phyloP scores from a whole-genome alignment of 2,329 filamentous ascomycete genomes.

The Alternaria sp. region DNA sequence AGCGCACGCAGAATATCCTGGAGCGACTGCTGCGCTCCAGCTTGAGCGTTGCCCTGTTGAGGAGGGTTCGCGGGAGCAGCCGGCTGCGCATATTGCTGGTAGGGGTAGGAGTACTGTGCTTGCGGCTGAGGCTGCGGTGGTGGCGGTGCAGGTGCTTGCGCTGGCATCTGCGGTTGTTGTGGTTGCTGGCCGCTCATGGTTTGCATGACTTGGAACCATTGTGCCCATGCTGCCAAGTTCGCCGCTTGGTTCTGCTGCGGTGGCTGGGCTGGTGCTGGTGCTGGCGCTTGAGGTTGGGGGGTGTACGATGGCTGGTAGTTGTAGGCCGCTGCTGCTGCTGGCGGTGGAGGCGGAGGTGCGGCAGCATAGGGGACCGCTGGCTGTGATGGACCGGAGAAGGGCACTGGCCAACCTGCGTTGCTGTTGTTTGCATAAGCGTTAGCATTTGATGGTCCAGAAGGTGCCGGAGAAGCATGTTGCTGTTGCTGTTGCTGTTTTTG shows the following conservation, averaged over 20 bases:
- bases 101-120: constrained; percentile 31
- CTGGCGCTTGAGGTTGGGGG: constrained; percentile 17
- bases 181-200: constrained; percentile 32
- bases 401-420: constrained; percentile 26
- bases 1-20: constrained; percentile 42
- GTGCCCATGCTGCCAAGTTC: constrained; percentile 36
- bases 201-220: constrained; percentile 35
- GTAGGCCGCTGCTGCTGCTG: constrained; percentile 21
- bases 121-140: constrained; percentile 27
- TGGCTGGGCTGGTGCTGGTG: background rate
- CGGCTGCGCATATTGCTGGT: constrained; percentile 32
- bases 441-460: constrained; percentile 24
- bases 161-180: constrained; percentile 25
- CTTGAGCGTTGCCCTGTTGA: constrained; percentile 29
- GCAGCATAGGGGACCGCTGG: constrained; percentile 22
- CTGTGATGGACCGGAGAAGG: constrained; percentile 23
- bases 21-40: constrained; percentile 29
- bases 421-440: constrained; percentile 31
- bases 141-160: constrained; percentile 26
- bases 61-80: constrained; percentile 25
- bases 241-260: constrained; percentile 35
- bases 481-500: constrained; percentile 12
- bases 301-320: constrained; percentile 19
- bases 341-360: constrained; percentile 22
- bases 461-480: constrained; percentile 27